Percentiles rank a stretch among this genome's conserved stretches.
Conservation (phyloP, 139 green algal species). For the Volvox reticuliferus region DNA sequence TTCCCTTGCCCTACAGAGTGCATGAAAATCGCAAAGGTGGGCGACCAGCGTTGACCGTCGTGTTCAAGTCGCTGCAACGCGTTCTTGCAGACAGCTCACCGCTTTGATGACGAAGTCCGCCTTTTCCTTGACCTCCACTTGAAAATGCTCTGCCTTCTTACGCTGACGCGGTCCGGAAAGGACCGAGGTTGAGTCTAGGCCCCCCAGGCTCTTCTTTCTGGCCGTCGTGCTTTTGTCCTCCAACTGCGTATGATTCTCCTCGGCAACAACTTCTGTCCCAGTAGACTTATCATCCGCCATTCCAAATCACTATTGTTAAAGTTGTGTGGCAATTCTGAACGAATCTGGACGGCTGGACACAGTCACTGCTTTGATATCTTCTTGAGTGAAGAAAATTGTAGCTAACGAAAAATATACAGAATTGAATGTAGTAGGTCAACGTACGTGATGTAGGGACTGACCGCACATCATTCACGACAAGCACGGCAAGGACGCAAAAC, state of each 20-base stretch:
- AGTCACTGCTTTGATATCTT: too few relatives aligned
- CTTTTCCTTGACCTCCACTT: constrained; percentile 42
- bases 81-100: neutral
- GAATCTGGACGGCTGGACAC: too few relatives aligned
- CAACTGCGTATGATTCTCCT: constrained; percentile 3
- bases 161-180: neutral
- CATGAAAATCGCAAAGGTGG: neutral
- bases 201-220: neutral
- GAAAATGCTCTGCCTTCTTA: constrained; percentile 39
- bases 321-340: too few relatives aligned
- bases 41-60: neutral
- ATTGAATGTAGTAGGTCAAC: too few relatives aligned
- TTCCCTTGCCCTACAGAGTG: constrained; percentile 68
- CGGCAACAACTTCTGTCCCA: neutral
- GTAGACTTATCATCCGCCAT: constrained; percentile 25
- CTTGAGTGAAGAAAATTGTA: too few relatives aligned
- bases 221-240: neutral
- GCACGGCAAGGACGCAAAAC: too few relatives aligned
- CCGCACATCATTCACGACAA: too few relatives aligned
- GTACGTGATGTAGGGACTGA: too few relatives aligned
- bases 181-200: neutral
- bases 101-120: constrained; percentile 54
- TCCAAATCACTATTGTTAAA: neutral
- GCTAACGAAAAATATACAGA: too few relatives aligned
- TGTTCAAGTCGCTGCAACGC: neutral